phyloP scores from a whole-genome alignment of 1,284 basidiomycete species.

The Rhodotorula sp. region DNA sequence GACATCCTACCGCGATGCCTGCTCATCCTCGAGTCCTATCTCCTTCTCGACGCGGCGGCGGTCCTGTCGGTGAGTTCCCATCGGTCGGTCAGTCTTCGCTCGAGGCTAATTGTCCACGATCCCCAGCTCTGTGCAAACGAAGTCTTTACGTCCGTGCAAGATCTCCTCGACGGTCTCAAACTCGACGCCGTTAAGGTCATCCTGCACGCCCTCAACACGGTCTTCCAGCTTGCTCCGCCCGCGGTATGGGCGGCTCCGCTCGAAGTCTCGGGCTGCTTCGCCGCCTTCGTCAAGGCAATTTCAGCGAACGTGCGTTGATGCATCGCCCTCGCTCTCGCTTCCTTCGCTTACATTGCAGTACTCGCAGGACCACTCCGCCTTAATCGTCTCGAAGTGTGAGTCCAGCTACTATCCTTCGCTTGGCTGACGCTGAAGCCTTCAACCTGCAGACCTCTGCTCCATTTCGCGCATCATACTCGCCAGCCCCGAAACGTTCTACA shows the following conservation, averaged over 20 bases:
- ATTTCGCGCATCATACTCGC: slow-evolving; percentile 39
- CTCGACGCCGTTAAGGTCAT: slow-evolving; percentile 38
- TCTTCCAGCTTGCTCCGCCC: slow-evolving; percentile 25
- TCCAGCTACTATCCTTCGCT: too few species aligned
- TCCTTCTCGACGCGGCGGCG: slow-evolving; percentile 30
- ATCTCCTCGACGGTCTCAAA: slow-evolving; percentile 35
- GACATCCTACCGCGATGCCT: slow-evolving; percentile 41
- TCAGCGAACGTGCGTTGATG: background rate
- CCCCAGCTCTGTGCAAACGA: slow-evolving; percentile 14
- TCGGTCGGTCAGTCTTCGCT: background rate
- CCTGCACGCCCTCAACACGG: slow-evolving; percentile 37
- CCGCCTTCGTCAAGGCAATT: slow-evolving; percentile 8
- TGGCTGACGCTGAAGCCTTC: background rate
- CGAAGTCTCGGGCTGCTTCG: slow-evolving; percentile 25
- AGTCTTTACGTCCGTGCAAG: slow-evolving; percentile 20
- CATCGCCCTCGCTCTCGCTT: background rate
- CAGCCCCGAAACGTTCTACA: slow-evolving; percentile 31
- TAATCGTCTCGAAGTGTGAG: slow-evolving; percentile 38
- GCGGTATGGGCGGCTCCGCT: slow-evolving; percentile 29
- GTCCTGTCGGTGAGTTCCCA: slow-evolving; percentile 19
- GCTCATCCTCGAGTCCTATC: slow-evolving; percentile 43
- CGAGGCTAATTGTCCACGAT: background rate
- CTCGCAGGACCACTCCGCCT: slow-evolving; percentile 23
- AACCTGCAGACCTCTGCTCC: slow-evolving; percentile 34
- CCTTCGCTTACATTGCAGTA: background rate